These are phyloP conservation scores for Clathrus columnatus DNA, from an alignment of 768 basidiomycete genomes.

Conservation along the genomic window DNA sequence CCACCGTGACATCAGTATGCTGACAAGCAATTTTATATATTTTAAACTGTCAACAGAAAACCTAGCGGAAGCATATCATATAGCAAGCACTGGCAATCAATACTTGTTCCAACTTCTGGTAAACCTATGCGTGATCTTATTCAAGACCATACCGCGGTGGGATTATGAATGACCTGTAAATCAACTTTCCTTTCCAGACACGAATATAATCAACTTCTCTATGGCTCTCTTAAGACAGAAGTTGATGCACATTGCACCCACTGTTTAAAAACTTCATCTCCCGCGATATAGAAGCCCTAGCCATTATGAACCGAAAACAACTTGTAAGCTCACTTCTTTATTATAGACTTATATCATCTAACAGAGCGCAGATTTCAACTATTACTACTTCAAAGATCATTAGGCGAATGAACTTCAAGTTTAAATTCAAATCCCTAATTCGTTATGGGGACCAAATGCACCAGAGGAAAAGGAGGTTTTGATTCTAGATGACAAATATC, in stretches of 20 bases:
- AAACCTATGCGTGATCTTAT: constrained; percentile 96
- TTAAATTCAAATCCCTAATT: constrained; percentile 86
- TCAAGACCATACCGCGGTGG: constrained; percentile 97
- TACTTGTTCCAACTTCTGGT: constrained; percentile 98
- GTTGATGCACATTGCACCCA: constrained; percentile 50
- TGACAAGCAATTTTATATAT: neutral
- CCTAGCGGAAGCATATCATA: constrained; percentile 85
- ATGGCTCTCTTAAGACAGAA: constrained; percentile 89
- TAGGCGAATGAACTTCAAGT: constrained; percentile 74
- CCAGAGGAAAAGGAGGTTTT: constrained; percentile 73
- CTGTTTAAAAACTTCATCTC: constrained; percentile 74
- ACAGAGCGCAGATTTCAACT: constrained; percentile 72
- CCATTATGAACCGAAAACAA: constrained; percentile 97
- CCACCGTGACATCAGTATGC: constrained; percentile 73
- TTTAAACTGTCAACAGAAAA: constrained; percentile 69
- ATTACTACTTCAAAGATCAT: constrained; percentile 76
- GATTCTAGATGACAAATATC: constrained; percentile 93
- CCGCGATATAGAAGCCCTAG: constrained; percentile 84
- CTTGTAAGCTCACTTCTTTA: constrained; percentile 49
- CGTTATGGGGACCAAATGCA: constrained; percentile 75
- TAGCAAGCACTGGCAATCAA: constrained; percentile 97
- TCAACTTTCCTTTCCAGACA: constrained; percentile 92
- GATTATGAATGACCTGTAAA: constrained; percentile 98
- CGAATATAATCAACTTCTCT: constrained; percentile 92
- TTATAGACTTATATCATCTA: constrained; percentile 1